Evolutionary conservation across 2,329 filamentous ascomycete species (phyloP), one percentile per base, ranked within the genome.

Genomic region (Arthroderma sp.): DNA sequence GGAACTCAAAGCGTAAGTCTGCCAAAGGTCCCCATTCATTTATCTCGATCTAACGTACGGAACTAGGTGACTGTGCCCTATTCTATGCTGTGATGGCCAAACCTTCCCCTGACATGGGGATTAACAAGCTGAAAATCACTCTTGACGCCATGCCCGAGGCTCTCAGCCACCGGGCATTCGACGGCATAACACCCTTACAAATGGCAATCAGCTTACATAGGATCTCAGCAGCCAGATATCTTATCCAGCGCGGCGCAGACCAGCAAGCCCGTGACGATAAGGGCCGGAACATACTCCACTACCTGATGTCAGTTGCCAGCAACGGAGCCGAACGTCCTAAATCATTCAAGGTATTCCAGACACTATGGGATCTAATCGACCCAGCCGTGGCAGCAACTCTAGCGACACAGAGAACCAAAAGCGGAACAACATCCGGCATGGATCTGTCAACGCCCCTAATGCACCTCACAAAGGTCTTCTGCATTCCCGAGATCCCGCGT

Each of bases 241-340:
- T 93, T 32, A 70, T 89, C 43, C 66, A 72, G 1, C 75, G 74
- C 27, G 83, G 82, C 3, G 83, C 83, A 2, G 77, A 91, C 55
- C 80, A 85, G 56, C 74, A 76, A 1, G 65, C 66, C 30, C 78
- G 78, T 27, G 80, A 84, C 55, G 64, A 64, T 7, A 58, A 64
- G 3, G 77, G 77, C 9, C 71, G 75, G 51, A 93, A 89, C 53
- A 65, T 89, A n/a, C 50, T 89, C 1, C 86, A 93, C 55, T 66
- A 71, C 3, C 15, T 22, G 15, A 22, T 22, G 15, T 22, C 15
- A 22, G 15, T 22, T 22, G 15, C 15, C 15, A 22, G 15, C 15
- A 22, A 22, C 15, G 15, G 15, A 22, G 15, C 15, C 15, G 15
- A 22, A 22, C 15, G 15, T 22, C 15, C 15, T 22, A 22, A 22